Percentiles rank a stretch among this genome's conserved stretches.
These are phyloP conservation scores for Annona cherimola DNA, from an alignment of 164 flowering plant species.

Conservation along the genomic window DNA sequence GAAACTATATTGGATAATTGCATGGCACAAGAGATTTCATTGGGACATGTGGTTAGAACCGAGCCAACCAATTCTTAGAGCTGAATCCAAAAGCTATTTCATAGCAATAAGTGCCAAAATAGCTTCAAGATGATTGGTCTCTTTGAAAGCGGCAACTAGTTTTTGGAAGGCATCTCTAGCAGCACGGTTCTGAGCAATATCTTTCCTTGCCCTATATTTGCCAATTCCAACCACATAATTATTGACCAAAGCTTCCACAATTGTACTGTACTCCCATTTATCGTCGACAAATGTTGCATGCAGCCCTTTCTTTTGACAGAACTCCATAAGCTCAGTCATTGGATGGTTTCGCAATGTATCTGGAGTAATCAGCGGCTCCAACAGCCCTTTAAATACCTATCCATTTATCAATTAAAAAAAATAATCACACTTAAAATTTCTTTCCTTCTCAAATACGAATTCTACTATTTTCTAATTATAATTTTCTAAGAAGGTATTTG, in stretches of 20 bases:
- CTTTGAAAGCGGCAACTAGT: slow-evolving; percentile 11
- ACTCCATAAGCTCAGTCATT: slow-evolving; percentile 32
- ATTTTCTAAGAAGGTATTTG: too few species aligned
- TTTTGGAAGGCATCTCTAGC: slow-evolving; percentile 47
- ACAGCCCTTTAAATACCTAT: slow-evolving; percentile 40
- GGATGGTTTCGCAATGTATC: slow-evolving; percentile 39
- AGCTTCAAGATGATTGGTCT: too few species aligned
- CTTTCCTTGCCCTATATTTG: slow-evolving; percentile 26
- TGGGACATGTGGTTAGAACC: too few species aligned
- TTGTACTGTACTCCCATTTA: slow-evolving; percentile 21
- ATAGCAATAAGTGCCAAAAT: too few species aligned
- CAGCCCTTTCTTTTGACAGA: slow-evolving; percentile 49
- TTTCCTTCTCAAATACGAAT: too few species aligned
- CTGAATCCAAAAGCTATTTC: too few species aligned
- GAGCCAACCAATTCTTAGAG: too few species aligned
- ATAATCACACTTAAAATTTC: too few species aligned
- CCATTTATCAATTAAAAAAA: not conserved
- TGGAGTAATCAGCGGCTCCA: slow-evolving; percentile 46
- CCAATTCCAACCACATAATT: slow-evolving; percentile 39
- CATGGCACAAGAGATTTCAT: too few species aligned
- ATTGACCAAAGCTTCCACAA: slow-evolving; percentile 26
- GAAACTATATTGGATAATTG: too few species aligned
- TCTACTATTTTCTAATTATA: too few species aligned
- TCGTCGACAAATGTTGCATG: slow-evolving; percentile 20
- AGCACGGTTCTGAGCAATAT: slow-evolving; percentile 49